These are phyloP conservation scores for Ceratobasidium theobromae DNA, from an alignment of 1,284 basidiomycete genomes.

Conservation along the genomic window DNA sequence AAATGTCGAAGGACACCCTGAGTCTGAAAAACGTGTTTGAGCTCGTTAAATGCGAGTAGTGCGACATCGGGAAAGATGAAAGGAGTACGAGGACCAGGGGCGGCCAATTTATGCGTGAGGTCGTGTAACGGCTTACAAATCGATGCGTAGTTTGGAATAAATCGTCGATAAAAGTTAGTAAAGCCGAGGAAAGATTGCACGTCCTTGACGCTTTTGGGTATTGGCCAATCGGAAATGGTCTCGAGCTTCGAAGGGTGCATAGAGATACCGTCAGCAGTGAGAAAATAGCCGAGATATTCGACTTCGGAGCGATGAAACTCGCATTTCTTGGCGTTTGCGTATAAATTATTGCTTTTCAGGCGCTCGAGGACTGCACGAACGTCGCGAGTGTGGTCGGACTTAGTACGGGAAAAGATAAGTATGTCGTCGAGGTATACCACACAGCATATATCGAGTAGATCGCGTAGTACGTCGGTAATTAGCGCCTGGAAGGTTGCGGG, in stretches of 20 bases:
- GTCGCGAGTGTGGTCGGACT: constrained; percentile 39
- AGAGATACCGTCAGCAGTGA: constrained; percentile 42
- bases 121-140: constrained; percentile 37
- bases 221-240: constrained; percentile 46
- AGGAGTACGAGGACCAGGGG: neutral
- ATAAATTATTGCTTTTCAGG: constrained; percentile 43
- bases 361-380: constrained; percentile 45
- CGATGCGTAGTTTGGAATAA: neutral
- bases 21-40: constrained; percentile 38
- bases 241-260: constrained; percentile 50
- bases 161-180: constrained; percentile 39
- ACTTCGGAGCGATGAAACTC: constrained; percentile 39
- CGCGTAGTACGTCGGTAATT: constrained; percentile 20
- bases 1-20: constrained; percentile 41
- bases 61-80: neutral
- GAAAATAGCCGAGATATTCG: constrained; percentile 49
- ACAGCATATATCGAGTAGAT: constrained; percentile 13
- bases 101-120: constrained; percentile 34
- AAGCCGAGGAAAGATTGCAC: constrained; percentile 47
- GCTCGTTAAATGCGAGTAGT: constrained; percentile 39
- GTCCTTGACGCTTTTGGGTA: constrained; percentile 42
- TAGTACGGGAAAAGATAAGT: neutral
- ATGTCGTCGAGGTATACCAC: constrained; percentile 33
- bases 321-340: constrained; percentile 39
- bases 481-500: constrained; percentile 17